Conservation (phyloP, 345 rosid genomes). For the Eucalyptus dawsonii region DNA sequence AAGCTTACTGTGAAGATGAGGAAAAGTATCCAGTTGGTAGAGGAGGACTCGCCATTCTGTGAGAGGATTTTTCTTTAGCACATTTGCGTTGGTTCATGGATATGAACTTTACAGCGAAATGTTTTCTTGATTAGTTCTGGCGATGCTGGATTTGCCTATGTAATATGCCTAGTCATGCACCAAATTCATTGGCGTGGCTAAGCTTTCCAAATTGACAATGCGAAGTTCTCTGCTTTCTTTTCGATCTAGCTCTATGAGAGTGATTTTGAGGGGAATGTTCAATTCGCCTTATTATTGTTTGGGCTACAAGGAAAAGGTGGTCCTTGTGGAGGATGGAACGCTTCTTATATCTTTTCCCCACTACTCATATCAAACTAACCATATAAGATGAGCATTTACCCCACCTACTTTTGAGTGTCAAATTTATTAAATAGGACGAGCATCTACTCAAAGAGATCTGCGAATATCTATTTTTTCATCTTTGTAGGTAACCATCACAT, state of each 20-base stretch:
- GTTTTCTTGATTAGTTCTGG: background rate
- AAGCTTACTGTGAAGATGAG: background rate
- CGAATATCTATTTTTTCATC: background rate
- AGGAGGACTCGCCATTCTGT: too few relatives aligned
- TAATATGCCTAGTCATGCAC: too few relatives aligned
- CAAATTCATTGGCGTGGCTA: too few relatives aligned
- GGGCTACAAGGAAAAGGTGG: background rate
- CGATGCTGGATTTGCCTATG: too few relatives aligned
- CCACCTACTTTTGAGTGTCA: background rate
- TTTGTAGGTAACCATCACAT: fast-evolving
- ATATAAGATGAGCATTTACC: background rate
- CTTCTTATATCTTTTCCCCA: background rate
- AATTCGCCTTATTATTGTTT: background rate
- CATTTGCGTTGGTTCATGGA: too few relatives aligned
- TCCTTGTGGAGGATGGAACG: background rate
- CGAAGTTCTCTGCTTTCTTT: too few relatives aligned
- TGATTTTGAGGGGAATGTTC: too few relatives aligned
- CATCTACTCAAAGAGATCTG: background rate
- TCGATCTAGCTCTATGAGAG: too few relatives aligned
- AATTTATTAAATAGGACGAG: too few relatives aligned
- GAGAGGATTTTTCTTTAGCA: too few relatives aligned
- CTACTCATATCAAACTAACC: background rate
- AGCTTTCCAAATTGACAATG: background rate
- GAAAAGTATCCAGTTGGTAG: too few relatives aligned
- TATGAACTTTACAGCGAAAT: background rate